Evolutionary conservation across 2,329 filamentous ascomycete species (phyloP).

Genomic region (Fusarium hostae): DNA sequence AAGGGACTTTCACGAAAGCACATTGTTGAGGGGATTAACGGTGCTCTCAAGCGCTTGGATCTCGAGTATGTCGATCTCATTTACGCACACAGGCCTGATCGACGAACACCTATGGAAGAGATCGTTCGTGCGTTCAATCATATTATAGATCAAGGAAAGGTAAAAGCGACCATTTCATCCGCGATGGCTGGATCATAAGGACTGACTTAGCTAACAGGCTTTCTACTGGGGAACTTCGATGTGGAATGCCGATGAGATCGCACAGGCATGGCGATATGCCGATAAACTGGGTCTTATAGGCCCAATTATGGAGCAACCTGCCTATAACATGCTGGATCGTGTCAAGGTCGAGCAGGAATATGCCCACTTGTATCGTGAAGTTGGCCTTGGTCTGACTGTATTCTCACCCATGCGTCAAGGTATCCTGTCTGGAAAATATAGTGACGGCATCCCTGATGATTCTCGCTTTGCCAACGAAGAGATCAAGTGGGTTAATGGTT

Average conservation of each 20-base stretch:
- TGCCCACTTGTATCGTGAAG: slow-evolving; percentile 67
- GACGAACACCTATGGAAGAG: slow-evolving; percentile 76
- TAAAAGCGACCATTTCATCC: background rate
- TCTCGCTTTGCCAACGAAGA: slow-evolving; percentile 67
- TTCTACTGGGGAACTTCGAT: slow-evolving; percentile 79
- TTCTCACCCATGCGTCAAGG: slow-evolving; percentile 69
- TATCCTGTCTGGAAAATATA: slow-evolving; percentile 75
- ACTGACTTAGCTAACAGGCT: slow-evolving; percentile 54
- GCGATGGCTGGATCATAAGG: background rate
- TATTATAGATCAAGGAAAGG: slow-evolving; percentile 70
- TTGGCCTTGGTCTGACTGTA: slow-evolving; percentile 70
- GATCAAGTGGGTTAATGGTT: slow-evolving; percentile 66
- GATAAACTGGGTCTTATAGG: slow-evolving; percentile 70
- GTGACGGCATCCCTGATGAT: slow-evolving; percentile 68
- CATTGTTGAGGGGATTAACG: slow-evolving; percentile 72
- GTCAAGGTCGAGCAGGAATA: slow-evolving; percentile 73
- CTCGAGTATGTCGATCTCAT: slow-evolving; percentile 74
- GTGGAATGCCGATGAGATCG: slow-evolving; percentile 74
- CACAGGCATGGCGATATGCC: slow-evolving; percentile 69
- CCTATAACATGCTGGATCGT: slow-evolving; percentile 72
- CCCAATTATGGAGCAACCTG: slow-evolving; percentile 73
- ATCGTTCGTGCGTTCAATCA: slow-evolving; percentile 77
- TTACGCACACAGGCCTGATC: slow-evolving; percentile 75
- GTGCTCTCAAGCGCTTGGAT: slow-evolving; percentile 66
- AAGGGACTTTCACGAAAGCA: slow-evolving; percentile 75